Evolutionary conservation across 805 yeast species (phyloP).

Genomic region (Candida nonsorbophila): DNA sequence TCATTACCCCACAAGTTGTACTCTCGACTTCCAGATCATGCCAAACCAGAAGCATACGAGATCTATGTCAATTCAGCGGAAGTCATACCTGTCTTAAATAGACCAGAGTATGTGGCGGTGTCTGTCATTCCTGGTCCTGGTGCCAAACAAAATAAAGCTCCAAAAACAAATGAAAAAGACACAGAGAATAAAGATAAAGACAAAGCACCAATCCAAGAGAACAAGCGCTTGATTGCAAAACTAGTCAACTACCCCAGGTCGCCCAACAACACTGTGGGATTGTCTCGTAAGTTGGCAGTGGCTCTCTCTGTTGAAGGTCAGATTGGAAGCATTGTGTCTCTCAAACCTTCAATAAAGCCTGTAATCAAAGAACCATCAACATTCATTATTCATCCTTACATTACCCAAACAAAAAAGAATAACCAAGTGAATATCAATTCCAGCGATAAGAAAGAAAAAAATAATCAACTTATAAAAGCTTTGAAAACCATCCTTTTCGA

Average conservation of each 20-base stretch:
- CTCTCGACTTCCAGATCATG: slow-evolving; percentile 10
- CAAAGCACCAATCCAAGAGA: slow-evolving; percentile 19
- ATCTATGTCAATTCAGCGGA: slow-evolving; percentile 44
- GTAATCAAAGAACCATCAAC: slow-evolving; percentile 33
- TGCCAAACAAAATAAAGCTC: slow-evolving; percentile 13
- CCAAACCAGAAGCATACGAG: slow-evolving; percentile 27
- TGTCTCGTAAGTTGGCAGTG: slow-evolving; percentile 49
- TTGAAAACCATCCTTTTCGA: slow-evolving; percentile 14
- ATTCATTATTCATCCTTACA: slow-evolving; percentile 51
- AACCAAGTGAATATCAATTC: slow-evolving; percentile 23
- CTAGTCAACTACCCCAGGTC: slow-evolving; percentile 35
- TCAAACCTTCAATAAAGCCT: slow-evolving; percentile 41
- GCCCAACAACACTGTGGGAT: slow-evolving; percentile 35
- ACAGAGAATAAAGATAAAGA: slow-evolving; percentile 6
- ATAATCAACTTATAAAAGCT: slow-evolving; percentile 12
- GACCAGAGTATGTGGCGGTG: slow-evolving; percentile 43
- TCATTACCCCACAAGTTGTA: slow-evolving; percentile 48
- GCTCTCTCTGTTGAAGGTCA: slow-evolving; percentile 48
- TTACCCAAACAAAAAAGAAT: slow-evolving; percentile 34
- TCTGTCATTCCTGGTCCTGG: slow-evolving; percentile 50
- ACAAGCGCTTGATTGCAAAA: slow-evolving; percentile 46
- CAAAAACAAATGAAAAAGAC: slow-evolving; percentile 7
- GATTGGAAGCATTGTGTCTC: slow-evolving; percentile 49
- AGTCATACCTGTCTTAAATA: slow-evolving; percentile 23
- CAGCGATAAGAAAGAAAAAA: slow-evolving; percentile 21